Percentiles rank a stretch among this genome's conserved stretches.
Evolutionary conservation across 2,329 filamentous ascomycete species (phyloP).

Genomic region (Penicillium sp.): DNA sequence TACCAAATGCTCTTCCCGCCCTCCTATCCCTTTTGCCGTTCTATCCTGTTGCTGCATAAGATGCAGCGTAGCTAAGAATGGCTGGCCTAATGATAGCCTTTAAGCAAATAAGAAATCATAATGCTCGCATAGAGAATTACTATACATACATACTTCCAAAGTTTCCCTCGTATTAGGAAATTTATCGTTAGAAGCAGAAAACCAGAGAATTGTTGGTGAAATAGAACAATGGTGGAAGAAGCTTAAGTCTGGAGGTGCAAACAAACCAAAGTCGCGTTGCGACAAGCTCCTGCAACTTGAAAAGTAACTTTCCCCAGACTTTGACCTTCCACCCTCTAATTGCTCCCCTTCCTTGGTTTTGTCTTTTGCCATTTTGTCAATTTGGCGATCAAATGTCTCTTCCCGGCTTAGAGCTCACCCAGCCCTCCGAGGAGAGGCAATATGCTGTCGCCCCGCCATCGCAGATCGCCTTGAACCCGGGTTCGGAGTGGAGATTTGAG

Average conservation of each 20-base stretch:
- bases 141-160: too few relatives aligned
- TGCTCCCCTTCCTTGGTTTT: not conserved
- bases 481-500: conserved; percentile 78
- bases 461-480: conserved; percentile 59
- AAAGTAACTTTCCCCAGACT: not conserved
- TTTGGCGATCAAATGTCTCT: conserved; percentile 62
- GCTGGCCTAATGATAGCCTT: conserved; percentile 14
- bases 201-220: too few relatives aligned
- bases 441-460: conserved; percentile 40
- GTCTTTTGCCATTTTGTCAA: not conserved
- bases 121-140: not conserved
- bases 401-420: conserved; percentile 70
- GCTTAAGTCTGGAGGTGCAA: conserved; percentile 7
- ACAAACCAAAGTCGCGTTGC: conserved; percentile 6
- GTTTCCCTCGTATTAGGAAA: too few relatives aligned
- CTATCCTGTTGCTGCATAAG: not conserved
- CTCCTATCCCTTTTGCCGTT: not conserved
- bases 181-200: too few relatives aligned
- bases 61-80: conserved; percentile 15
- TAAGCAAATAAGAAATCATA: not conserved
- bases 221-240: not conserved
- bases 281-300: conserved; percentile 3
- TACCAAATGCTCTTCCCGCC: conserved; percentile 8
- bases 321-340: not conserved
- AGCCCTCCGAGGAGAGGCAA: conserved; percentile 54